Evolutionary conservation across 2,329 filamentous ascomycete species (phyloP).

Genomic region (Scedosporium aurantiacum): DNA sequence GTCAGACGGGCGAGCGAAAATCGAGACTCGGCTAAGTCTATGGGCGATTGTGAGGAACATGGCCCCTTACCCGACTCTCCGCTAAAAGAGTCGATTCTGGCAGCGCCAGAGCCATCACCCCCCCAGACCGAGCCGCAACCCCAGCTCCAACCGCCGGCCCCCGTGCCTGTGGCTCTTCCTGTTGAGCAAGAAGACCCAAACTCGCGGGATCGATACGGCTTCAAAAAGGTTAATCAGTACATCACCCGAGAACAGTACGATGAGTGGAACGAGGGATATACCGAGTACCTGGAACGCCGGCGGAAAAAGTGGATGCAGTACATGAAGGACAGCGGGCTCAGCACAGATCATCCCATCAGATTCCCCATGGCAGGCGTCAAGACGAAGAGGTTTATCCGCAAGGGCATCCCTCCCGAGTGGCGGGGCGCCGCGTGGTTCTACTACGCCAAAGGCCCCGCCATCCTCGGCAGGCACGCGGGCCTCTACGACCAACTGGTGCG

Average conservation of each 20-base stretch:
- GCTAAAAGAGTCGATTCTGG: conserved; percentile 8
- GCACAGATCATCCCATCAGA: conserved; percentile 57
- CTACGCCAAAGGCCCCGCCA: conserved; percentile 78
- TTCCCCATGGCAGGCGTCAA: conserved; percentile 76
- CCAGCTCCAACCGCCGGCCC: conserved; percentile 10
- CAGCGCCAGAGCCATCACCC: conserved; percentile 10
- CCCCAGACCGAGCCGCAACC: conserved; percentile 3
- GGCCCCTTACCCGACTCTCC: conserved; percentile 15
- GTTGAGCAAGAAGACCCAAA: conserved; percentile 34
- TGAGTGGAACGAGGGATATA: conserved; percentile 66
- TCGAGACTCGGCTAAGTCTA: conserved; percentile 40
- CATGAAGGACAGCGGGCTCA: conserved; percentile 64
- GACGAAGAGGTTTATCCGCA: conserved; percentile 81
- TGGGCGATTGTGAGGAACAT: conserved; percentile 23
- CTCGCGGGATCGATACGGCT: conserved; percentile 74
- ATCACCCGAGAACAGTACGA: conserved; percentile 70
- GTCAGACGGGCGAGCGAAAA: conserved; percentile 21
- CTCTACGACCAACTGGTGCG: conserved; percentile 63
- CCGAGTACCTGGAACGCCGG: conserved; percentile 61
- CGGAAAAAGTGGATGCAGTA: conserved; percentile 72
- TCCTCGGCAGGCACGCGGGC: conserved; percentile 63
- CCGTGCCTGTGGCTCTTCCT: conserved; percentile 6
- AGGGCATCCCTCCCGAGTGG: conserved; percentile 89
- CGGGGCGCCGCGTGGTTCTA: conserved; percentile 96
- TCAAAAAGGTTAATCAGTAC: conserved; percentile 77